Percentiles rank a stretch among this genome's conserved stretches.
Conservation (phyloP, 2,329 filamentous ascomycete species). For the Lecanoromycetidae sp. region DNA sequence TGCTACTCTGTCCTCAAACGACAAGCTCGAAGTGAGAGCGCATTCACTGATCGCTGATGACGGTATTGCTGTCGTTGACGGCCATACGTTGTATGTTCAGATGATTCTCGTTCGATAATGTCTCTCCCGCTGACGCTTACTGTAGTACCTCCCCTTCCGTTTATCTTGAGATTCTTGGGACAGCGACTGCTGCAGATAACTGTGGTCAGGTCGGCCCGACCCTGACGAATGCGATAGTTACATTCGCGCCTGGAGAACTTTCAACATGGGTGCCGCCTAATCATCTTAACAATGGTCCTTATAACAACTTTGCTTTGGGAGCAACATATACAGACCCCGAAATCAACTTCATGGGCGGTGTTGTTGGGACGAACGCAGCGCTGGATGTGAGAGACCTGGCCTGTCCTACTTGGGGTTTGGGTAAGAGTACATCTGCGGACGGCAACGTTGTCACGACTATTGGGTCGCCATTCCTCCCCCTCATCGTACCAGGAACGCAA, state of each 20-base stretch:
- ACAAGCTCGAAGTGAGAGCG: neutral
- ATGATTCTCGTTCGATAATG: neutral
- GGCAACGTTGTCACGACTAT: neutral
- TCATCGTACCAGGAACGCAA: neutral
- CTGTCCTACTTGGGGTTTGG: neutral
- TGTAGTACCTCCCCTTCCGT: constrained; percentile 6
- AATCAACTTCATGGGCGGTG: neutral
- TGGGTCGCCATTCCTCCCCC: neutral
- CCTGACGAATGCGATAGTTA: neutral
- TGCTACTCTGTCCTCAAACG: neutral
- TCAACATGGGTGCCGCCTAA: neutral
- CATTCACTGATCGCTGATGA: neutral
- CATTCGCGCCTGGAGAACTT: neutral
- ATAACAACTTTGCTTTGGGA: no score
- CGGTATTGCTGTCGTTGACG: neutral
- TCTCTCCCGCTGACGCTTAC: neutral
- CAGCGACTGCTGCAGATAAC: neutral
- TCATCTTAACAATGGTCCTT: neutral
- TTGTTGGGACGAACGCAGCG: neutral
- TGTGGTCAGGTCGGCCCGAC: neutral
- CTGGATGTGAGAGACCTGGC: neutral
- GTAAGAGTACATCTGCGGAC: neutral
- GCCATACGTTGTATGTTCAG: neutral
- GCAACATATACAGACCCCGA: neutral
- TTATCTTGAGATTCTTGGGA: constrained; percentile 2